Evolutionary conservation across 2,329 filamentous ascomycete genomes (phyloP).

Genomic region (Chrysoporthe puriensis): DNA sequence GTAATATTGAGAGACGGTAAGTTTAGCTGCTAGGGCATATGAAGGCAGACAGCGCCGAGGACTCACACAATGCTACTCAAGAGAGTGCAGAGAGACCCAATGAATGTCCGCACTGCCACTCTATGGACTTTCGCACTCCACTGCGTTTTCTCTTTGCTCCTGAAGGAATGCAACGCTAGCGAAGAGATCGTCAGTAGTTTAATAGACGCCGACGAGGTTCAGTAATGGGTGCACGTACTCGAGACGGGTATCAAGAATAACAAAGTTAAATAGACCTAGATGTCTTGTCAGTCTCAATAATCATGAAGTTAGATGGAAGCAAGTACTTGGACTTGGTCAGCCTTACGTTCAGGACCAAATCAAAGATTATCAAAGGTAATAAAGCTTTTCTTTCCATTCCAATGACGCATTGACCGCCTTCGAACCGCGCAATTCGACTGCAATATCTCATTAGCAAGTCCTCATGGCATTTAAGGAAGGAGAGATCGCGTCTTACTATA

Average conservation of each 20-base stretch:
- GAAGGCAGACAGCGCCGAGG: slow-evolving; percentile 8
- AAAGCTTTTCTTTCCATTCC: slow-evolving; percentile 63
- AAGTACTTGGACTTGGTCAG: not conserved
- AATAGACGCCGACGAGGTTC: accelerated
- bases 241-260: slow-evolving; percentile 66
- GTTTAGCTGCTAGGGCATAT: not conserved
- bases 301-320: too few species aligned
- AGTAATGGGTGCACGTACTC: slow-evolving; percentile 42
- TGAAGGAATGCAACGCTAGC: slow-evolving; percentile 59
- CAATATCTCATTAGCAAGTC: not conserved
- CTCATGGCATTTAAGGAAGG: not conserved
- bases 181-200: not conserved
- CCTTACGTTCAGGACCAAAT: slow-evolving; percentile 59
- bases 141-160: slow-evolving; percentile 46
- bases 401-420: slow-evolving; percentile 61
- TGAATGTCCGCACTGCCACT: slow-evolving; percentile 61
- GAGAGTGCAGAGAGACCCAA: slow-evolving; percentile 61
- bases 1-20: not conserved
- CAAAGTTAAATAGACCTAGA: slow-evolving; percentile 60
- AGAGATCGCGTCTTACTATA: slow-evolving; percentile 52
- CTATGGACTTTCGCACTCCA: slow-evolving; percentile 50
- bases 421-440: slow-evolving; percentile 60
- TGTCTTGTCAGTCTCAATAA: not conserved
- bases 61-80: slow-evolving; percentile 60
- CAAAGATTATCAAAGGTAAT: slow-evolving; percentile 64